A percentile compares a stretch with the other conserved stretches of the same genome.
These are phyloP conservation scores for Chaetomium fimeti DNA, from an alignment of 495 filamentous ascomycete species.

Conservation along the genomic window DNA sequence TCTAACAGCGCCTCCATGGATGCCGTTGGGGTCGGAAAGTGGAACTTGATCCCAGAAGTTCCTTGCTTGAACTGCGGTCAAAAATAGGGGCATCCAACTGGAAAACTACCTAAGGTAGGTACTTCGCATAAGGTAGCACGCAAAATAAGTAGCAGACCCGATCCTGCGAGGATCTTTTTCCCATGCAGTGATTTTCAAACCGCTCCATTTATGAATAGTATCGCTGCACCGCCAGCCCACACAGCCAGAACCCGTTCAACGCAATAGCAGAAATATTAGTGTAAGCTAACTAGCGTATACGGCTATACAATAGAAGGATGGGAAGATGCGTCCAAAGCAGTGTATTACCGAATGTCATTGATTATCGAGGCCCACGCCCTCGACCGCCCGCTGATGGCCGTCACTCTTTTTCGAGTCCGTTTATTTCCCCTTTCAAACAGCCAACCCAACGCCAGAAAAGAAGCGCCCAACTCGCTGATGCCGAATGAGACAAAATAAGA, in stretches of 20 bases:
- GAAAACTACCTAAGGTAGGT: too few relatives aligned
- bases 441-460: conserved; percentile 16
- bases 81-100: background rate
- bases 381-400: background rate
- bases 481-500: conserved; percentile 21
- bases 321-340: conserved; percentile 4
- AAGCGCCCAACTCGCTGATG: conserved; percentile 32
- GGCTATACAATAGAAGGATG: background rate
- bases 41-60: background rate
- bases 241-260: background rate
- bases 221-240: background rate
- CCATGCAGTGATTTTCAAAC: background rate
- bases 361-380: background rate
- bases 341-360: background rate
- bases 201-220: background rate
- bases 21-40: background rate
- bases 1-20: background rate
- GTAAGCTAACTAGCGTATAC: conserved; percentile 9
- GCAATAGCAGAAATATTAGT: conserved; percentile 3
- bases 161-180: background rate
- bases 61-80: background rate
- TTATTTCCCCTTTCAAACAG: conserved; percentile 2
- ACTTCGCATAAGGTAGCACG: too few relatives aligned
- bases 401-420: background rate
- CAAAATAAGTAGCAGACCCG: background rate